Percentiles rank a stretch among this genome's conserved stretches.
Conservation (phyloP, 2,329 filamentous ascomycete genomes). For the Botrytis hyacinthi region DNA sequence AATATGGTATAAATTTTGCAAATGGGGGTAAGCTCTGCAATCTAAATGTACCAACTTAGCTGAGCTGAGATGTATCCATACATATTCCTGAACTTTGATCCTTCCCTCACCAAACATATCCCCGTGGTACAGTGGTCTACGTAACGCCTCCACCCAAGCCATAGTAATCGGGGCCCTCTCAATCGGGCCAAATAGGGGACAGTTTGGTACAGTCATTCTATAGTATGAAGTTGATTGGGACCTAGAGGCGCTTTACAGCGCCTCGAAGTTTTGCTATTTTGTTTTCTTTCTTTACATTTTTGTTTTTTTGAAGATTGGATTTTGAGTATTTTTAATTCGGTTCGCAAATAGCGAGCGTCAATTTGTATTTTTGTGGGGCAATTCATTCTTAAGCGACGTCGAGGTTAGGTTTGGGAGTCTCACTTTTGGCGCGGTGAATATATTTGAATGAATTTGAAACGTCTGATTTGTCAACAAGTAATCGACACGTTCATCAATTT, state of each 20-base stretch:
- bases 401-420: background rate
- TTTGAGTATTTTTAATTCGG: background rate
- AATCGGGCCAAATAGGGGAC: background rate
- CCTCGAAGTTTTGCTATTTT: background rate
- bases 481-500: background rate
- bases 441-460: background rate
- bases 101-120: background rate
- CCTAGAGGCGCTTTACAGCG: background rate
- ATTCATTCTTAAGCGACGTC: background rate
- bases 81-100: background rate
- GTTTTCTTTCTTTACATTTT: background rate
- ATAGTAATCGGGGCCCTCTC: background rate
- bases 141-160: background rate
- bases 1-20: background rate
- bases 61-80: background rate
- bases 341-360: background rate
- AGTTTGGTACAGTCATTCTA: slow-evolving; percentile 1
- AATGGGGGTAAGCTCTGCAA: background rate
- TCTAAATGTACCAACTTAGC: background rate
- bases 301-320: background rate
- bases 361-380: background rate
- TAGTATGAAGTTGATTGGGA: background rate
- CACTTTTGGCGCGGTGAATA: background rate
- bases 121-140: background rate
- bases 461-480: accelerated